These are phyloP conservation scores for Hypoxylon lienhwacheense DNA, from an alignment of 495 filamentous ascomycete species.

Conservation along the genomic window DNA sequence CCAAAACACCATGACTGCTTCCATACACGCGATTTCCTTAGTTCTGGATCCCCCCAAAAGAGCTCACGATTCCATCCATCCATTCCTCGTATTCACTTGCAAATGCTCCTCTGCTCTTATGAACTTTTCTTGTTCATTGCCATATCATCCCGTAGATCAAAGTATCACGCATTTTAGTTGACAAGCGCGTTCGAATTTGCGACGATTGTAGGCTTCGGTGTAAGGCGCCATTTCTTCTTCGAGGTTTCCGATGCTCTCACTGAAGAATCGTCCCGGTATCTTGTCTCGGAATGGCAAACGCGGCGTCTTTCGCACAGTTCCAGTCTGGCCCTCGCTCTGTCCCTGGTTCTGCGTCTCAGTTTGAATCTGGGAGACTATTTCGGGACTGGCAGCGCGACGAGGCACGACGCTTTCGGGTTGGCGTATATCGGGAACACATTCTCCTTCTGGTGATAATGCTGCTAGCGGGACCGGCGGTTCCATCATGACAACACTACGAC, in stretches of 20 bases:
- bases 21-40: not conserved
- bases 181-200: no score
- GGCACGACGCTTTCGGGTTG: not conserved
- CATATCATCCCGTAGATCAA: not conserved
- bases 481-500: not conserved
- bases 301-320: no score
- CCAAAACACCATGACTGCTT: not conserved
- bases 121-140: not conserved
- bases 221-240: no score
- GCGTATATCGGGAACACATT: not conserved
- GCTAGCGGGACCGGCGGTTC: not conserved
- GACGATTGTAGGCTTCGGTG: not conserved
- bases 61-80: not conserved
- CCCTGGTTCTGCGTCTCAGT: not conserved
- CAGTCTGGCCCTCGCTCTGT: no score
- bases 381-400: not conserved
- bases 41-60: not conserved
- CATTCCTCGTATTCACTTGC: not conserved
- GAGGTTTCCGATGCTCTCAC: not conserved
- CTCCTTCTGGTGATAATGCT: not conserved
- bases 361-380: not conserved
- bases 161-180: not conserved
- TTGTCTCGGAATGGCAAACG: no score
- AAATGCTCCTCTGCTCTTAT: not conserved
- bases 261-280: not conserved